phyloP scores from a whole-genome alignment of 768 basidiomycete genomes.

The Kwoniella dejecticola region DNA sequence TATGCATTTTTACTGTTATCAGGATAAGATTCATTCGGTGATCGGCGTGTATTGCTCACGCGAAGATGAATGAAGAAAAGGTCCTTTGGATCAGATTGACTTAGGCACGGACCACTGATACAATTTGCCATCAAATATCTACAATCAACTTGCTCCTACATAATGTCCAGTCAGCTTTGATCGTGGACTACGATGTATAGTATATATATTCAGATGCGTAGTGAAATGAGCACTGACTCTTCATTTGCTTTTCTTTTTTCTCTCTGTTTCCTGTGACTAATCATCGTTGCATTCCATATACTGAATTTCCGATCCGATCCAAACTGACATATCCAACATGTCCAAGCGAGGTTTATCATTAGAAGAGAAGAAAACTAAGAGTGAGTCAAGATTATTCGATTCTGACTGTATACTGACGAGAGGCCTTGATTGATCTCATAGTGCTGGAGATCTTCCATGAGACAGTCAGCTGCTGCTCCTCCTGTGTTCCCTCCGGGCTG shows the following conservation, averaged over 20 bases:
- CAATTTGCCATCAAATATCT: background rate
- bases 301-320: no score
- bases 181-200: background rate
- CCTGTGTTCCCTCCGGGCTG: background rate
- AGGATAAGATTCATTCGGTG: no score
- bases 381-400: slow-evolving; percentile 28
- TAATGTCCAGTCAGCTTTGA: background rate
- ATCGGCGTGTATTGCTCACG: background rate
- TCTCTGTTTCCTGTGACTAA: background rate
- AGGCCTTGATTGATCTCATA: slow-evolving; percentile 2
- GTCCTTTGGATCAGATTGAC: background rate
- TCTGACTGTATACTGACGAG: background rate
- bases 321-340: slow-evolving; percentile 39
- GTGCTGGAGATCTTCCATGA: slow-evolving; percentile 92
- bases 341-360: slow-evolving; percentile 71
- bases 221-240: no score
- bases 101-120: background rate
- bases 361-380: slow-evolving; percentile 84
- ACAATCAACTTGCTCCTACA: background rate
- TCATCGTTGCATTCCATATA: no score
- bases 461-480: slow-evolving; percentile 61
- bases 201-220: no score
- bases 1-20: no score
- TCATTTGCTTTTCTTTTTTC: background rate
- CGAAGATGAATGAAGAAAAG: background rate